A percentile compares a stretch with the other conserved stretches of the same genome.
Conservation (phyloP, 2,329 filamentous ascomycete genomes). For the Helminthosporium solani region DNA sequence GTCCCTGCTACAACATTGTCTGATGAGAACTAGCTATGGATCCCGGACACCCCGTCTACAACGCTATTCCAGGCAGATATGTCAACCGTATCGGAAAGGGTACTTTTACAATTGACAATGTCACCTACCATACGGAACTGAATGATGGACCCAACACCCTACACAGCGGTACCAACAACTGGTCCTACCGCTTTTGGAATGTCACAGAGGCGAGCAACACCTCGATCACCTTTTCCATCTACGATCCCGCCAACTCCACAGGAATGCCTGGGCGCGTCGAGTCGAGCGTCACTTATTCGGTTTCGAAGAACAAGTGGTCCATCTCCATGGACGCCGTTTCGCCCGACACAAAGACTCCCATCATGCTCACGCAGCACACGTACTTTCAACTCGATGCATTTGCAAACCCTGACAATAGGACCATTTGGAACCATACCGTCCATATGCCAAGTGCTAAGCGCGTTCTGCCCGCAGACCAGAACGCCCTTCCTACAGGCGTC, state of each 20-base stretch:
- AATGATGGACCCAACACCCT: conserved; percentile 39
- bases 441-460: conserved; percentile 34
- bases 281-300: conserved; percentile 33
- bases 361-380: conserved; percentile 39
- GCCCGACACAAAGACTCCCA: conserved; percentile 28
- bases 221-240: conserved; percentile 35
- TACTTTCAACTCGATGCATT: conserved; percentile 41
- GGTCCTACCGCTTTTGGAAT: conserved; percentile 34
- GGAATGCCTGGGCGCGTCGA: conserved; percentile 34
- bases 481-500: conserved; percentile 35
- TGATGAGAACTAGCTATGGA: conserved; percentile 28
- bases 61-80: conserved; percentile 36
- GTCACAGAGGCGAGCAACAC: conserved; percentile 25
- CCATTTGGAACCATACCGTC: conserved; percentile 37
- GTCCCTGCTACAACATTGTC: not conserved
- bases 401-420: conserved; percentile 31
- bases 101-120: conserved; percentile 29
- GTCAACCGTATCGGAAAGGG: conserved; percentile 39
- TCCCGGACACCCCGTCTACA: conserved; percentile 38
- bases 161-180: conserved; percentile 38
- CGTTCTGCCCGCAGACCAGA: conserved; percentile 26
- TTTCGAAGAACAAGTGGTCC: conserved; percentile 36
- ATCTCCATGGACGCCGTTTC: conserved; percentile 35
- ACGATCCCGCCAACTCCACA: conserved; percentile 33
- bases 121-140: conserved; percentile 27